Conservation (phyloP, 306 rosid genomes). For the Corylus americana region DNA sequence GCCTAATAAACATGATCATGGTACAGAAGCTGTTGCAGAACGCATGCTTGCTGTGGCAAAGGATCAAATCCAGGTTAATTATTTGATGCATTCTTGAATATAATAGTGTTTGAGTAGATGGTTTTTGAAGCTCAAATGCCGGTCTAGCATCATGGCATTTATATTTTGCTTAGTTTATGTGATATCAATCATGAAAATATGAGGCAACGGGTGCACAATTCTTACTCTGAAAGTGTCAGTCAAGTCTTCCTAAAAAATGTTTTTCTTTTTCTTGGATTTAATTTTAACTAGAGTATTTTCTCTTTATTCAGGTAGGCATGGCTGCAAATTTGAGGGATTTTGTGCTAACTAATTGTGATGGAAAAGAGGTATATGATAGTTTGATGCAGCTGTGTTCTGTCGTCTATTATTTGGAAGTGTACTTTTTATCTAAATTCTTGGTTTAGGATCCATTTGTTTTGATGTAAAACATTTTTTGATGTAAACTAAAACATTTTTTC, state of each 20-base stretch:
- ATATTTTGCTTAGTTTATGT: neutral
- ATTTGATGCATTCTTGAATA: slow-evolving; percentile 12
- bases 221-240: neutral
- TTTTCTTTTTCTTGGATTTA: neutral
- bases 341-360: slow-evolving; percentile 68
- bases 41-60: slow-evolving; percentile 68
- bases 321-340: slow-evolving; percentile 88
- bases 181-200: neutral
- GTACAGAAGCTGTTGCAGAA: slow-evolving; percentile 54
- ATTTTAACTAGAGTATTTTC: slow-evolving; percentile 16
- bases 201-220: slow-evolving; percentile 3
- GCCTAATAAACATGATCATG: slow-evolving; percentile 92
- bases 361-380: slow-evolving; percentile 66
- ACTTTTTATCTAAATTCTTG: slow-evolving; percentile 7
- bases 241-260: neutral
- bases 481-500: no score
- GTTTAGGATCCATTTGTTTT: no score
- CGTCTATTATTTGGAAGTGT: slow-evolving; percentile 4
- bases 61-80: slow-evolving; percentile 90
- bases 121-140: slow-evolving; percentile 10
- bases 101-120: neutral
- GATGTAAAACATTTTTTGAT: no score
- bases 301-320: slow-evolving; percentile 70
- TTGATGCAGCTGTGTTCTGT: slow-evolving; percentile 22
- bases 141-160: neutral